phyloP scores from a whole-genome alignment of 1,139 yeast genomes.

The Nakaseomyces nivariensis region DNA sequence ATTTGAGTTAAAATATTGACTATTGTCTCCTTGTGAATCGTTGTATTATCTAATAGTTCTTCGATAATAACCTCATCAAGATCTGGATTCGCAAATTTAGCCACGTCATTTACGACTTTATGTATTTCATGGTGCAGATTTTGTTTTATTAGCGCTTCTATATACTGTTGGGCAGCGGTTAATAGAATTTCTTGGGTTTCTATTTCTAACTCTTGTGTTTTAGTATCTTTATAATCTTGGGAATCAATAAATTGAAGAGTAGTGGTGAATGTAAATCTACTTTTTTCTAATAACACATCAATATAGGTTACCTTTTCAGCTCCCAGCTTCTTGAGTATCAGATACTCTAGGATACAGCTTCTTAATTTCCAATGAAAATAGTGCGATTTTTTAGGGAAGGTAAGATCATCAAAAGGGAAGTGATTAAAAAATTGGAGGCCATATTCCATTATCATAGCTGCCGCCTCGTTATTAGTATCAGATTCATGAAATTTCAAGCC shows the following conservation, averaged over 20 bases:
- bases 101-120: neutral
- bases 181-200: neutral
- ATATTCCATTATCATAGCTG: neutral
- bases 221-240: neutral
- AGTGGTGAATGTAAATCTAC: neutral
- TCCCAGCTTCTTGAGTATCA: slow-evolving; percentile 1
- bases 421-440: slow-evolving; percentile 10
- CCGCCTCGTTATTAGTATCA: neutral
- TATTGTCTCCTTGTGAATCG: neutral
- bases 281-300: neutral
- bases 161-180: neutral
- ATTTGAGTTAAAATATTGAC: neutral
- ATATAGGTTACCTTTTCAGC: neutral
- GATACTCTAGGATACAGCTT: slow-evolving; percentile 7
- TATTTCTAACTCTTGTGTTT: neutral
- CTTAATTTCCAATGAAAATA: slow-evolving; percentile 17
- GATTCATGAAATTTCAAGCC: slow-evolving; percentile 10
- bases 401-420: slow-evolving; percentile 15
- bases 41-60: neutral
- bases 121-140: neutral
- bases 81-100: neutral
- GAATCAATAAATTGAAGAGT: neutral
- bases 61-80: neutral
- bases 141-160: neutral
- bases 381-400: slow-evolving; percentile 12